Evolutionary conservation across 1,284 basidiomycete genomes (phyloP).

Genomic region (Phlebopus sp.): DNA sequence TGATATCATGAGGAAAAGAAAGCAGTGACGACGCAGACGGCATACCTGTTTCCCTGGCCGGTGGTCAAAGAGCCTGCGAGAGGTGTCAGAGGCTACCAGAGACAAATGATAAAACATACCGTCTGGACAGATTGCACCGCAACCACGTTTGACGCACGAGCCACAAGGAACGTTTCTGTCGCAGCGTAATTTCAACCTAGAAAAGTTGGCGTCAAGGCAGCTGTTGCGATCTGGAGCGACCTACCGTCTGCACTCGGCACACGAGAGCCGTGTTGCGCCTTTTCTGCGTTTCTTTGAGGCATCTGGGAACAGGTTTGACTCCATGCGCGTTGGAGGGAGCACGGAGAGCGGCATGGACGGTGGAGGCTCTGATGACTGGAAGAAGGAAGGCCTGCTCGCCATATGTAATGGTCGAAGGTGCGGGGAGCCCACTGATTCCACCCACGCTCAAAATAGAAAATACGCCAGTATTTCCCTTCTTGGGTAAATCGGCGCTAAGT

Average conservation of each 20-base stretch:
- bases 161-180: slow-evolving; percentile 52
- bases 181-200: slow-evolving; percentile 70
- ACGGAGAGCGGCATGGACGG: slow-evolving; percentile 39
- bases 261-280: slow-evolving; percentile 71
- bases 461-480: slow-evolving; percentile 16
- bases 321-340: slow-evolving; percentile 30
- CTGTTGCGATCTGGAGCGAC: slow-evolving; percentile 1
- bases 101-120: slow-evolving; percentile 33
- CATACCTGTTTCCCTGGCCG: slow-evolving; percentile 74
- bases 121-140: slow-evolving; percentile 66
- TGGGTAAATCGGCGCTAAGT: slow-evolving; percentile 17
- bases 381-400: slow-evolving; percentile 10
- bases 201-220: slow-evolving; percentile 1
- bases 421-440: slow-evolving; percentile 6
- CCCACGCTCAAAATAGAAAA: slow-evolving; percentile 2
- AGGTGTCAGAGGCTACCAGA: slow-evolving; percentile 12
- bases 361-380: slow-evolving; percentile 14
- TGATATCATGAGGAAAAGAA: slow-evolving; percentile 10
- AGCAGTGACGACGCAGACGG: slow-evolving; percentile 5
- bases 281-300: slow-evolving; percentile 67
- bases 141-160: slow-evolving; percentile 53
- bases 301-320: slow-evolving; percentile 33
- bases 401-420: slow-evolving; percentile 19
- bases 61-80: slow-evolving; percentile 66
- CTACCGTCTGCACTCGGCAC: slow-evolving; percentile 73